Percentiles rank a stretch among this genome's conserved stretches.
phyloP scores from a whole-genome alignment of 2,329 filamentous ascomycete species.

The Fusarium sp. region DNA sequence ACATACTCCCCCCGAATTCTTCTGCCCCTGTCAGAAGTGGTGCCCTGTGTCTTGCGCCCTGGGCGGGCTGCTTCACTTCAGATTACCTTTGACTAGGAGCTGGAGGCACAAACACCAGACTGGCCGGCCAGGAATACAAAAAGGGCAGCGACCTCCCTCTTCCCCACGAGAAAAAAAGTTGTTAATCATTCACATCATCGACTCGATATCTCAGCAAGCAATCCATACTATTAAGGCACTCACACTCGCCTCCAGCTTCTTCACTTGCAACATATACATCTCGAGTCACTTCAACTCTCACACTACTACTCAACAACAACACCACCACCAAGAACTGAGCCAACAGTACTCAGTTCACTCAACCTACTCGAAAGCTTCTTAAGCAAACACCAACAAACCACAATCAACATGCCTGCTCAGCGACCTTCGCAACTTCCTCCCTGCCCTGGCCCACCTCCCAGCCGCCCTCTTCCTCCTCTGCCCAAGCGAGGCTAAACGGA shows the following conservation, averaged over 20 bases:
- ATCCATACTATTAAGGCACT: constrained; percentile 27
- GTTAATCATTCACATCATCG: constrained; percentile 40
- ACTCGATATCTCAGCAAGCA: constrained; percentile 32
- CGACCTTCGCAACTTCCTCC: constrained; percentile 75
- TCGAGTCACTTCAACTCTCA: constrained; percentile 28
- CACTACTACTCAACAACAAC: constrained; percentile 26
- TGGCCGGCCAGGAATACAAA: constrained; percentile 45
- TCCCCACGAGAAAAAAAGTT: constrained; percentile 24
- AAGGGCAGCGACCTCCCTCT: constrained; percentile 48
- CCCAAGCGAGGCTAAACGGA: constrained; percentile 67
- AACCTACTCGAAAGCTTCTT: constrained; percentile 29
- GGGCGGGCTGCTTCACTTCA: constrained; percentile 48
- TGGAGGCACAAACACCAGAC: constrained; percentile 48
- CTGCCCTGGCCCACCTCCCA: constrained; percentile 74
- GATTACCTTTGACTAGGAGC: constrained; percentile 48
- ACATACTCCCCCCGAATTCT: constrained; percentile 10
- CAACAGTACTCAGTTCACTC: constrained; percentile 35
- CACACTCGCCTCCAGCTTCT: constrained; percentile 29
- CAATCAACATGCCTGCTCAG: constrained; percentile 65
- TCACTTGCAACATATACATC: constrained; percentile 17
- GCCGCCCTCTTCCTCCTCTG: constrained; percentile 73
- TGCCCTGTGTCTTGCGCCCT: constrained; percentile 47
- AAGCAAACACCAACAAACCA: constrained; percentile 34
- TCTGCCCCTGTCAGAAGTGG: constrained; percentile 37
- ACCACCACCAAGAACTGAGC: constrained; percentile 41